Conservation (phyloP, 441 rosid genomes). For the Pelargonium exstipulatum region DNA sequence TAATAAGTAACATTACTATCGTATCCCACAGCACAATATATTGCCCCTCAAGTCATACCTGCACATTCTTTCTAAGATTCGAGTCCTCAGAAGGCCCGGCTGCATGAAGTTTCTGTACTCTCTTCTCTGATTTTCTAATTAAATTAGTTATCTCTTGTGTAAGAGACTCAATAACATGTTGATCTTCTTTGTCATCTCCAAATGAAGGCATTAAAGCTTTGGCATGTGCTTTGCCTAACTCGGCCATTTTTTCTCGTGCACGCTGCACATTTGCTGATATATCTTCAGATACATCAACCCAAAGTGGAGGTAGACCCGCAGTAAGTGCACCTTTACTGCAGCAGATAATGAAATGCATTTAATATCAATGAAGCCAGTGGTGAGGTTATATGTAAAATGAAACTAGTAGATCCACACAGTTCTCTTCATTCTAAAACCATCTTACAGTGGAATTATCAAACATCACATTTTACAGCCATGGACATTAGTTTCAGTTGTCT, state of each 20-base stretch:
- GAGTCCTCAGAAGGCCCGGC: conserved; percentile 80
- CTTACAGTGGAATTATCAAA: not conserved
- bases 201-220: conserved; percentile 94
- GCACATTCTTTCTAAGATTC: conserved; percentile 78
- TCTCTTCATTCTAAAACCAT: not conserved
- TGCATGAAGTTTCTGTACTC: conserved; percentile 60
- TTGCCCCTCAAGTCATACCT: conserved; percentile 37
- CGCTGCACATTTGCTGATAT: conserved; percentile 68
- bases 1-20: not conserved
- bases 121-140: conserved; percentile 74
- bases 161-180: conserved; percentile 61
- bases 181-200: conserved; percentile 89
- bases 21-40: not conserved
- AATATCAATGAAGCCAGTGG: not conserved
- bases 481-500: not conserved
- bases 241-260: conserved; percentile 58
- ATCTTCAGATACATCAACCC: conserved; percentile 91
- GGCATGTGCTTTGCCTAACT: conserved; percentile 74
- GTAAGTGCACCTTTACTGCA: conserved; percentile 62
- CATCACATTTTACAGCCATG: not conserved
- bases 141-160: conserved; percentile 66
- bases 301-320: conserved; percentile 76
- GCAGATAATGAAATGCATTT: conserved; percentile 19
- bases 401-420: not conserved
- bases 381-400: not conserved